Conservation (phyloP, 371 early-diverging fungal species). For the Rhizopus stolonifer region DNA sequence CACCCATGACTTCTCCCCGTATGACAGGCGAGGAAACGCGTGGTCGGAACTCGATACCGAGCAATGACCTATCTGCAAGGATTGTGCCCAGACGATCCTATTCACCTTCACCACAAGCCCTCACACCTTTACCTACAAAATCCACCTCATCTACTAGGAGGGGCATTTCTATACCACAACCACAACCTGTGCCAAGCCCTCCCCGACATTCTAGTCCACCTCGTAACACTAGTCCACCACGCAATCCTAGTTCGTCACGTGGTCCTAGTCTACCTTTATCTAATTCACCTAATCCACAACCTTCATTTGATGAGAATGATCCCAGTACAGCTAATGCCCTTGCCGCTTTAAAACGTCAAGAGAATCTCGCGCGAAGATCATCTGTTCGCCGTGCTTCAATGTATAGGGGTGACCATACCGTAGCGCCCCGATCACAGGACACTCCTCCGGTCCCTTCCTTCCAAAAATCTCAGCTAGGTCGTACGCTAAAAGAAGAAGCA, state of each 20-base stretch:
- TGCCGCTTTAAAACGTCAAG: slow-evolving; percentile 46
- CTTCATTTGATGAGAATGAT: slow-evolving; percentile 42
- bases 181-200: background rate
- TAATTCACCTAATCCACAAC: background rate
- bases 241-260: background rate
- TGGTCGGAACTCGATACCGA: slow-evolving; percentile 31
- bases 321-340: slow-evolving; percentile 44
- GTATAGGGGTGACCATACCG: slow-evolving; percentile 34
- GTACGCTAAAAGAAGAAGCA: slow-evolving; percentile 25
- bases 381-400: slow-evolving; percentile 51
- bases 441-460: slow-evolving; percentile 37
- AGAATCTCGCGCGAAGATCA: slow-evolving; percentile 45
- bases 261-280: too few relatives aligned
- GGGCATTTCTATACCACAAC: slow-evolving; percentile 7
- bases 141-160: slow-evolving; percentile 42
- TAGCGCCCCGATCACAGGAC: slow-evolving; percentile 6
- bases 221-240: slow-evolving; percentile 10
- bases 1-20: slow-evolving; percentile 14
- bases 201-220: too few relatives aligned
- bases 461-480: slow-evolving; percentile 11
- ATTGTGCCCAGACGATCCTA: slow-evolving; percentile 25
- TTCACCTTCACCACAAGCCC: slow-evolving; percentile 18
- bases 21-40: slow-evolving; percentile 38
- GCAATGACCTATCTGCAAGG: slow-evolving; percentile 29
- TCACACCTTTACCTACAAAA: slow-evolving; percentile 35